Evolutionary conservation across 805 yeast genomes (phyloP).

Genomic region (Scheffersomyces amazonensis): DNA sequence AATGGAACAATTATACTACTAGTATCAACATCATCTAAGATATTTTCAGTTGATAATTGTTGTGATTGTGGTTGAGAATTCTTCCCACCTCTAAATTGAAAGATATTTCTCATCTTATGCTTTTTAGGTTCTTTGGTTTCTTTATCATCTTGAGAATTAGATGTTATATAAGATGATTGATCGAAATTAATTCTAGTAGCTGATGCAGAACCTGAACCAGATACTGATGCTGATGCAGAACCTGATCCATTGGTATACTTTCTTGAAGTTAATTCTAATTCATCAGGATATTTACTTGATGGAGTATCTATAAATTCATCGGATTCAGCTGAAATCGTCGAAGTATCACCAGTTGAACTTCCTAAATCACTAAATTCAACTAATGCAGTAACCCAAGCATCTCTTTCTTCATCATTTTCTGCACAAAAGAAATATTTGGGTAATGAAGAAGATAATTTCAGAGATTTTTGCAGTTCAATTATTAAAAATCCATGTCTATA

Average conservation of each 20-base stretch:
- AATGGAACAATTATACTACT: background rate
- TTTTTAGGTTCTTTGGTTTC: constrained; percentile 38
- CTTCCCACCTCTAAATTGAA: constrained; percentile 48
- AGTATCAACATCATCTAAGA: constrained; percentile 1
- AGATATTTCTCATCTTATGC: constrained; percentile 54
- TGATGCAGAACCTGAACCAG: background rate
- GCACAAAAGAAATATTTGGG: constrained; percentile 71
- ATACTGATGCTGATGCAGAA: background rate
- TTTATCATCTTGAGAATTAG: constrained; percentile 2
- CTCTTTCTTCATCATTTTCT: constrained; percentile 75
- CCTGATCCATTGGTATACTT: background rate
- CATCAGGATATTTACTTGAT: constrained; percentile 1
- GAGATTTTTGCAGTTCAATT: constrained; percentile 42
- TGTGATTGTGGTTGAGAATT: too few relatives aligned
- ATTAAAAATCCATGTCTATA: constrained; percentile 61
- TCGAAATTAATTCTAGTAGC: constrained; percentile 2
- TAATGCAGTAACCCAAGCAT: constrained; percentile 58
- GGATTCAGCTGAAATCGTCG: background rate
- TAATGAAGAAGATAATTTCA: constrained; percentile 26
- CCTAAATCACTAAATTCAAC: constrained; percentile 29
- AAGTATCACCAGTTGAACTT: background rate
- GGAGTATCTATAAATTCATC: constrained; percentile 5
- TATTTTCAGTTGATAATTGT: constrained; percentile 1
- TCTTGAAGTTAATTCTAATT: constrained; percentile 4
- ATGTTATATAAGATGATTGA: constrained; percentile 1